These are phyloP conservation scores for Fraxinus greggii DNA, from an alignment of 305 asterid genomes.

Conservation along the genomic window DNA sequence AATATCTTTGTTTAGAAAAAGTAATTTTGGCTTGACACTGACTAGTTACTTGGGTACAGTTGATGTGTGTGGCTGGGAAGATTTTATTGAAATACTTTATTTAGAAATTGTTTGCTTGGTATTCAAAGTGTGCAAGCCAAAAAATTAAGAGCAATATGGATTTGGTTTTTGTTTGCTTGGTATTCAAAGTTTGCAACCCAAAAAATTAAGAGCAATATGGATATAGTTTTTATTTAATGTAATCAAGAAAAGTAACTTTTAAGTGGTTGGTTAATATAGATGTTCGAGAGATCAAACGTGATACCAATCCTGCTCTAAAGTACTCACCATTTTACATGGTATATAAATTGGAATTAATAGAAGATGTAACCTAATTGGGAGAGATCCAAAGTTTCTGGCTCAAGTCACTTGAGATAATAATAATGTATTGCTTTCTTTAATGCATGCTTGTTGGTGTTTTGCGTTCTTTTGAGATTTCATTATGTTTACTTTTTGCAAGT, in stretches of 20 bases:
- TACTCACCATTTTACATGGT: not conserved
- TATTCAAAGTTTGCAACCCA: not conserved
- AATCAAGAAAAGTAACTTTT: not conserved
- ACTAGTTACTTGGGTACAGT: not conserved
- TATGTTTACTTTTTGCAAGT: conserved; percentile 38
- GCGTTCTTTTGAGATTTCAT: conserved; percentile 30
- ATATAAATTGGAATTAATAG: not conserved
- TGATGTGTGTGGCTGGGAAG: not conserved
- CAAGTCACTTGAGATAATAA: conserved; percentile 8
- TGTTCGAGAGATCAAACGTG: not conserved
- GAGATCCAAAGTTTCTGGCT: conserved; percentile 9
- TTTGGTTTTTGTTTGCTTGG: not conserved
- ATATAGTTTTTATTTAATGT: not conserved
- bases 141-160: not conserved
- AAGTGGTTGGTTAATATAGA: not conserved
- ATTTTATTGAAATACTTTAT: not conserved
- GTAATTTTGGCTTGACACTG: not conserved
- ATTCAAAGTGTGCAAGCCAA: not conserved
- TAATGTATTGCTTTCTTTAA: conserved; percentile 25
- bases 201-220: not conserved
- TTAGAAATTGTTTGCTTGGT: not conserved
- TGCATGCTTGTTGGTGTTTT: conserved; percentile 14
- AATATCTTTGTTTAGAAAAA: not conserved
- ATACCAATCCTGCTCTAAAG: not conserved
- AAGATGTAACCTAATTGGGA: conserved; percentile 9